Conservation (phyloP, 352 stramenopile genomes). For the Phytophthora pseudosyringae region DNA sequence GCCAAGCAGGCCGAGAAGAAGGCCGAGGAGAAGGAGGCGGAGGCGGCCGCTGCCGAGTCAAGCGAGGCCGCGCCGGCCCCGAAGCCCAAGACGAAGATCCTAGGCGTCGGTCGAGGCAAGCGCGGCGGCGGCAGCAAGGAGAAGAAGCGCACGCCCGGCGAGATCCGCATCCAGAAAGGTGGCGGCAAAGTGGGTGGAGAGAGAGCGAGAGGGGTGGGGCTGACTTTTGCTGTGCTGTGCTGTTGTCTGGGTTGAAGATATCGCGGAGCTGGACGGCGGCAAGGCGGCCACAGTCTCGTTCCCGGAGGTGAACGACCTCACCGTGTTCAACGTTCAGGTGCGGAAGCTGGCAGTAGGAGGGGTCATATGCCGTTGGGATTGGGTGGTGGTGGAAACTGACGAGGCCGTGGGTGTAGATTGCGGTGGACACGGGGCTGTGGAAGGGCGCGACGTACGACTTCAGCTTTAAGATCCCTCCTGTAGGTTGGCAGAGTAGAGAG, state of each 20-base stretch:
- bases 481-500: slow-evolving; percentile 42
- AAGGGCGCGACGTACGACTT: slow-evolving; percentile 97
- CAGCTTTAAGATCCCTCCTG: slow-evolving; percentile 96
- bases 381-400: not conserved
- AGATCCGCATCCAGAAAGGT: slow-evolving; percentile 99
- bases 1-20: slow-evolving; percentile 90
- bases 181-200: not conserved
- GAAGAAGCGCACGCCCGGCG: slow-evolving; percentile 95
- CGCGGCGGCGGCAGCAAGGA: slow-evolving; percentile 71
- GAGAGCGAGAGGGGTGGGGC: not conserved
- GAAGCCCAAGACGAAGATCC: slow-evolving; percentile 86
- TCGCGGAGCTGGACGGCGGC: slow-evolving; percentile 97
- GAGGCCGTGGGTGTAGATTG: slow-evolving; percentile 62
- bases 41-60: slow-evolving; percentile 28
- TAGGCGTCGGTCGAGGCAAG: slow-evolving; percentile 84
- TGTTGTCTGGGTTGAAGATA: slow-evolving; percentile 73
- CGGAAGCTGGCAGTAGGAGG: not conserved
- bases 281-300: slow-evolving; percentile 96
- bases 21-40: slow-evolving; percentile 67
- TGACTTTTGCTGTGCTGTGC: slow-evolving; percentile 3
- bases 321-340: slow-evolving; percentile 91
- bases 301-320: slow-evolving; percentile 98
- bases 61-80: slow-evolving; percentile 23
- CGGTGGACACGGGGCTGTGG: slow-evolving; percentile 96
- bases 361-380: not conserved